Conservation (phyloP, 202 grass and related monocot genomes). For the Schoenoplectus tabernaemontani region DNA sequence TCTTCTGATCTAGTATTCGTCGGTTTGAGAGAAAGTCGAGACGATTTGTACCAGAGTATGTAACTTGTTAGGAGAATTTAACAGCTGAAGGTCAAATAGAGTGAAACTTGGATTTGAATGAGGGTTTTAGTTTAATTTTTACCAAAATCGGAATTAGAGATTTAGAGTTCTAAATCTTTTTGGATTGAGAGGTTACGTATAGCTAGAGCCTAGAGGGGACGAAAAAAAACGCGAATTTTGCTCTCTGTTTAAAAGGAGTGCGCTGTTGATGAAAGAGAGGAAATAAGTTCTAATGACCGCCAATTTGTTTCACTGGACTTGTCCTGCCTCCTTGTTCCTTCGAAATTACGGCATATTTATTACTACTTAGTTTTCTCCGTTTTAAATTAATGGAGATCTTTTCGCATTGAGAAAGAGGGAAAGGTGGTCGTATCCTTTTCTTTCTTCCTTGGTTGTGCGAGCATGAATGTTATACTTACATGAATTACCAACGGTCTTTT, state of each 20-base stretch:
- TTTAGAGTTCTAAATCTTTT: background rate
- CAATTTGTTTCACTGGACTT: background rate
- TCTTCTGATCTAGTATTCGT: background rate
- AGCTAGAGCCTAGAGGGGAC: background rate
- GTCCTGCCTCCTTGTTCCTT: background rate
- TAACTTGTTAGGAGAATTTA: background rate
- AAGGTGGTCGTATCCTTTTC: background rate
- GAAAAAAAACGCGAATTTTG: slow-evolving; percentile 15
- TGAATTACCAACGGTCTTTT: background rate
- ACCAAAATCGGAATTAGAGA: background rate
- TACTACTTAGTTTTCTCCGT: background rate
- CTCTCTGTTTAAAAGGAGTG: slow-evolving; percentile 18
- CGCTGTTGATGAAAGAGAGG: background rate
- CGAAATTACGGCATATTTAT: background rate
- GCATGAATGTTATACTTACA: background rate
- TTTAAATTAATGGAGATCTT: background rate
- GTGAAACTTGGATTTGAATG: background rate
- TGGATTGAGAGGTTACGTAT: background rate
- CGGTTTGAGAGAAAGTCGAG: slow-evolving; percentile 5
- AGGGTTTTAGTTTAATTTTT: background rate
- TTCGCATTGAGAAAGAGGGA: background rate
- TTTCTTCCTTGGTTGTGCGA: no score
- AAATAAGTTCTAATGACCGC: background rate
- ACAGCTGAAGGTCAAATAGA: background rate
- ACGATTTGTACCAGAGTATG: background rate